Evolutionary conservation across 768 basidiomycete species (phyloP).

Genomic region (Pholiota microspora): DNA sequence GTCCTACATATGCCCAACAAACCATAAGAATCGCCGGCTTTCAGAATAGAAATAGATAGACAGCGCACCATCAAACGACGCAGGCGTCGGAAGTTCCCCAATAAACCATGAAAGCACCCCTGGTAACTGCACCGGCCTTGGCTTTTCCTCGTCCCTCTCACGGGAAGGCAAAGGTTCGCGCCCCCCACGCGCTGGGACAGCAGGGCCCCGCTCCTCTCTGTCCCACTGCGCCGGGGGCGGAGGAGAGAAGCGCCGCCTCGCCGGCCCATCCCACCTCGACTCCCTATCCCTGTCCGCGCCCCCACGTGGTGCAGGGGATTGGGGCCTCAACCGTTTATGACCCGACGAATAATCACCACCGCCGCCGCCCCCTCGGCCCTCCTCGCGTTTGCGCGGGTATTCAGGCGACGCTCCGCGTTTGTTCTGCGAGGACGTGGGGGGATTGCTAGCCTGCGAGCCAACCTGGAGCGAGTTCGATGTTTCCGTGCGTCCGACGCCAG

Average conservation of each 20-base stretch:
- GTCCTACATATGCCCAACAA: slow-evolving; percentile 49
- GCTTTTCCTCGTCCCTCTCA: slow-evolving; percentile 32
- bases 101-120: slow-evolving; percentile 81
- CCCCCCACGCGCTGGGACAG: slow-evolving; percentile 12
- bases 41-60: slow-evolving; percentile 1
- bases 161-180: slow-evolving; percentile 9
- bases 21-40: slow-evolving; percentile 2
- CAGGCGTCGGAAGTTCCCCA: slow-evolving; percentile 68
- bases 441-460: slow-evolving; percentile 13
- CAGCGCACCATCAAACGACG: slow-evolving; percentile 80
- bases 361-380: slow-evolving; percentile 13
- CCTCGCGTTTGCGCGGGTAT: slow-evolving; percentile 27
- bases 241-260: slow-evolving; percentile 46
- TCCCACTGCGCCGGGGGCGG: slow-evolving; percentile 44
- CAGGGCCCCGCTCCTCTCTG: slow-evolving; percentile 33
- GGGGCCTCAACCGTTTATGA: slow-evolving; percentile 33
- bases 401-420: slow-evolving; percentile 41
- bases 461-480: slow-evolving; percentile 30
- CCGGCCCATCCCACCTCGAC: slow-evolving; percentile 35
- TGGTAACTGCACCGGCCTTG: slow-evolving; percentile 43
- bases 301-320: slow-evolving; percentile 20
- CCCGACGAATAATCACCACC: slow-evolving; percentile 27
- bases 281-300: slow-evolving; percentile 29
- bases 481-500: slow-evolving; percentile 30
- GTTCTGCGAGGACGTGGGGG: slow-evolving; percentile 4